Base-by-base conservation (phyloP, 2,329 filamentous ascomycete genomes). In the Talaromyces piceae region DNA sequence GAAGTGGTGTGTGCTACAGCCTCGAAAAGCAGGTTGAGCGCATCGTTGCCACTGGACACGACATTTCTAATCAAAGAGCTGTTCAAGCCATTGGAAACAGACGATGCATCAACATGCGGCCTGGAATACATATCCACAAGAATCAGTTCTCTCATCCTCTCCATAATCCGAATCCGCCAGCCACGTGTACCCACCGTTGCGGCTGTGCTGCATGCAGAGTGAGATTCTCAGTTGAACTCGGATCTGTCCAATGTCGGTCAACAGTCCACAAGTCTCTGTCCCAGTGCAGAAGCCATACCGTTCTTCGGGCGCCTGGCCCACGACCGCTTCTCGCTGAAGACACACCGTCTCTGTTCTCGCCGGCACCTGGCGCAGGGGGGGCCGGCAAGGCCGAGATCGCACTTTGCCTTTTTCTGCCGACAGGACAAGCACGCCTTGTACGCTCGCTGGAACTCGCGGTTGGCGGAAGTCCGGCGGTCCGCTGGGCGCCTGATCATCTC, bases 341-440 rank as follows among this genome's bases (percentile, higher is more conserved):
- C 61, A 57, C 75, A 77, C 54, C 75, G 69, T 57, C 73, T 68
- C 67, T 76, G 73, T 57, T 77, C 75, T 46, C 76, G 67, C 52
- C 72, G 69, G 60, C 76, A 78, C 60, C 74, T 64, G 43, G 73
- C 70, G 58, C 76, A 78, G 27, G 74, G 67, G 41, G 67, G 67
- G 9, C 66, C 66, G 50, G 64, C 57, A 26, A 58, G 59, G 5
- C 69, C 69, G 23, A 77, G 61, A 33, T 77, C 74, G 56, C 76
- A 78, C 62, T 75, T 77, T 47, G 75, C 73, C 63, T 78, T 78
- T 48, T 74, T 68, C 57, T 76, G 72, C 47, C 75, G 74, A 58
- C 75, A 78, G 52, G 74, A 71, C 52, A 77, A 71, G 60, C 76
- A 78, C 20, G 76, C 76, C 62, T 78, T 78, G 71, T 78, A 78